Conservation (phyloP, 1,139 yeast genomes). For the Diutina ranongensis region DNA sequence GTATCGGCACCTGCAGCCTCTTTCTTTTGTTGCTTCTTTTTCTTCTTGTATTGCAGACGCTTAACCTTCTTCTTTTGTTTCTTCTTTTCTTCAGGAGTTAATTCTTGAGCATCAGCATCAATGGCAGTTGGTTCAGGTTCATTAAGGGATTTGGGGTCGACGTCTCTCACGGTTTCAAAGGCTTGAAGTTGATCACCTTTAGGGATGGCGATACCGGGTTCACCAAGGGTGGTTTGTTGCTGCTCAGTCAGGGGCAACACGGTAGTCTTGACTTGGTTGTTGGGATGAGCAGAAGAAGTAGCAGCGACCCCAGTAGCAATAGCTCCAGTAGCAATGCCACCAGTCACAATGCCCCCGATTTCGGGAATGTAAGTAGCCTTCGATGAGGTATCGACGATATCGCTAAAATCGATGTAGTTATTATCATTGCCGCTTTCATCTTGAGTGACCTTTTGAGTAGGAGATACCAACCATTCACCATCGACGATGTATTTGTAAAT, state of each 20-base stretch:
- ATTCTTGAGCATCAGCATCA: slow-evolving; percentile 10
- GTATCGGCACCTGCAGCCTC: slow-evolving; percentile 25
- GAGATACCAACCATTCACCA: slow-evolving; percentile 52
- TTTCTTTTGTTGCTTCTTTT: slow-evolving; percentile 22
- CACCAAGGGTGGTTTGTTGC: slow-evolving; percentile 38
- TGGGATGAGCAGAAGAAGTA: neutral
- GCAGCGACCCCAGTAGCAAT: neutral
- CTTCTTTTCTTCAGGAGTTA: slow-evolving; percentile 30
- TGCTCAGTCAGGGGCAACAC: slow-evolving; percentile 45
- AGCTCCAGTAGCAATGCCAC: slow-evolving; percentile 8
- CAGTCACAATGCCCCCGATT: slow-evolving; percentile 17
- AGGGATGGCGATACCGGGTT: slow-evolving; percentile 43
- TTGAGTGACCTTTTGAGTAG: slow-evolving; percentile 29
- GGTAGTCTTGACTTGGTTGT: slow-evolving; percentile 24
- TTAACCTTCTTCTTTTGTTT: slow-evolving; percentile 38
- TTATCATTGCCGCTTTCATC: slow-evolving; percentile 50
- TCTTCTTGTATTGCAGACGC: slow-evolving; percentile 35
- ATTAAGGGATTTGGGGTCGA: slow-evolving; percentile 38
- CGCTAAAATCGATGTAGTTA: slow-evolving; percentile 39
- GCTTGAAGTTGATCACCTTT: slow-evolving; percentile 29
- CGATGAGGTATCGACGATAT: slow-evolving; percentile 19
- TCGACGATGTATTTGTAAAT: slow-evolving; percentile 66
- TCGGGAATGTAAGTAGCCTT: slow-evolving; percentile 11
- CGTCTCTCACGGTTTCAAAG: slow-evolving; percentile 23
- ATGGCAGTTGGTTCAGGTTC: slow-evolving; percentile 9